Percentiles rank a stretch among this genome's conserved stretches.
These are phyloP conservation scores for Colletotrichum navitas DNA, from an alignment of 2,329 filamentous ascomycete species.

Conservation along the genomic window DNA sequence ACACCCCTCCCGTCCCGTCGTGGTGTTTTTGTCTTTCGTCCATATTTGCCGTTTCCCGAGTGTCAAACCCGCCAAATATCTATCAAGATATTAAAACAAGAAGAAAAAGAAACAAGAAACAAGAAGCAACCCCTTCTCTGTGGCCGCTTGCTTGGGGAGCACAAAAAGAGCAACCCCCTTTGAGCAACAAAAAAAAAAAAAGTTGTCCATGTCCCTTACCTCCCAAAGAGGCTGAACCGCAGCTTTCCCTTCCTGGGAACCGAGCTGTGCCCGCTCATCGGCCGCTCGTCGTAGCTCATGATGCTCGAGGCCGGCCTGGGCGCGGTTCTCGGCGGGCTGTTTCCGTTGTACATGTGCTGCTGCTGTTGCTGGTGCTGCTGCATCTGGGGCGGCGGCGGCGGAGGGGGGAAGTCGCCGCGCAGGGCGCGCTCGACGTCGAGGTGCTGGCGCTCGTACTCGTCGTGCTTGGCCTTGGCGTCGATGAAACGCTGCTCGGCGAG, in stretches of 20 bases:
- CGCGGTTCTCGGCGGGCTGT: constrained; percentile 33
- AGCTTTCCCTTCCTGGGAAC: constrained; percentile 39
- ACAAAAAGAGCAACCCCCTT: no score
- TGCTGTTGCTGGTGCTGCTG: constrained; percentile 32
- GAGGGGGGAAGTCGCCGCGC: constrained; percentile 51
- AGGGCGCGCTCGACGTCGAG: constrained; percentile 57
- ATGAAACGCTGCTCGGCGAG: constrained; percentile 57
- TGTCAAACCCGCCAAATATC: no score
- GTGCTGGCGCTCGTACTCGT: constrained; percentile 59
- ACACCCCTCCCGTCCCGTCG: neutral
- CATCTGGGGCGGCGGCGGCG: constrained; percentile 1
- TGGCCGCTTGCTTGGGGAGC: no score
- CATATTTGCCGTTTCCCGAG: no score
- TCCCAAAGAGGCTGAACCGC: constrained; percentile 41
- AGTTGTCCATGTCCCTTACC: constrained; percentile 15
- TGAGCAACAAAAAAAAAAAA: neutral
- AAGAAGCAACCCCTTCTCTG: no score
- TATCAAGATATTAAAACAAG: no score
- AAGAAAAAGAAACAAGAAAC: no score
- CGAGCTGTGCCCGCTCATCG: constrained; percentile 37
- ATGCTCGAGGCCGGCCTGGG: constrained; percentile 33
- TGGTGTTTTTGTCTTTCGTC: neutral
- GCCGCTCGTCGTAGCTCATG: constrained; percentile 42
- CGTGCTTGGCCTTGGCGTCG: constrained; percentile 59
- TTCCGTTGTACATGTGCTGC: constrained; percentile 29